A percentile compares a stretch with the other conserved stretches of the same genome.
These are phyloP conservation scores for Sicyos edulis DNA, from an alignment of 306 rosid genomes.

Conservation along the genomic window DNA sequence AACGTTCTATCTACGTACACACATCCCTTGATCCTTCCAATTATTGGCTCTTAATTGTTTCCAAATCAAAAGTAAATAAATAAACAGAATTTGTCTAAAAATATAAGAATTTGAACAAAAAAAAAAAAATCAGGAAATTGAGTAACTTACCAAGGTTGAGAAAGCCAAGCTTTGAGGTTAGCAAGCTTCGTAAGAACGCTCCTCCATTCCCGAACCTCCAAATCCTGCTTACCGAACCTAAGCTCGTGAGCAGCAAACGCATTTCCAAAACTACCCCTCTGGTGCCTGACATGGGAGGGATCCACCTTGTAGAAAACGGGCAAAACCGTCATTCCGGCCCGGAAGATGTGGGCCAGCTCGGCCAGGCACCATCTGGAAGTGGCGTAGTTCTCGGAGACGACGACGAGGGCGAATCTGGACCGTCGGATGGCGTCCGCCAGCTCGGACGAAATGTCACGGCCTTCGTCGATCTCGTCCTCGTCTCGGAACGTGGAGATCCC, in stretches of 20 bases:
- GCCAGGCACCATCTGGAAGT: not conserved
- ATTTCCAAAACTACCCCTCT: not conserved
- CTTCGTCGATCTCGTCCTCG: not conserved
- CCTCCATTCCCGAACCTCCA: constrained; percentile 1
- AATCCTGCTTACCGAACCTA: not conserved
- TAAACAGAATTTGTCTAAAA: too few species aligned
- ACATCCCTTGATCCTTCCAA: too few species aligned
- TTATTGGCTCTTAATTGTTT: too few species aligned
- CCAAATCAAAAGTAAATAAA: too few species aligned
- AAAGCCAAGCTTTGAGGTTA: not conserved
- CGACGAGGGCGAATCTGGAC: not conserved
- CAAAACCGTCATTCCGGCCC: not conserved
- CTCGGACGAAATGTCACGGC: not conserved
- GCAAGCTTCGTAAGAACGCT: not conserved
- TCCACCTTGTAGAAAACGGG: constrained; percentile 18
- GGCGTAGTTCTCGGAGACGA: not conserved
- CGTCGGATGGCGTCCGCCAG: not conserved
- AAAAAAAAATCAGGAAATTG: too few species aligned
- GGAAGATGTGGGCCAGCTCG: not conserved
- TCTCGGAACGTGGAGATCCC: constrained; percentile 1
- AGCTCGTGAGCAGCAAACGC: constrained; percentile 6
- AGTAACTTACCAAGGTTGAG: not conserved
- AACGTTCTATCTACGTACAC: too few species aligned
- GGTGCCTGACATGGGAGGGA: not conserved
- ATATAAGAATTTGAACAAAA: too few species aligned